These are phyloP conservation scores for Dactylis glomerata DNA, from an alignment of 176 grass and related monocot species.

Conservation along the genomic window DNA sequence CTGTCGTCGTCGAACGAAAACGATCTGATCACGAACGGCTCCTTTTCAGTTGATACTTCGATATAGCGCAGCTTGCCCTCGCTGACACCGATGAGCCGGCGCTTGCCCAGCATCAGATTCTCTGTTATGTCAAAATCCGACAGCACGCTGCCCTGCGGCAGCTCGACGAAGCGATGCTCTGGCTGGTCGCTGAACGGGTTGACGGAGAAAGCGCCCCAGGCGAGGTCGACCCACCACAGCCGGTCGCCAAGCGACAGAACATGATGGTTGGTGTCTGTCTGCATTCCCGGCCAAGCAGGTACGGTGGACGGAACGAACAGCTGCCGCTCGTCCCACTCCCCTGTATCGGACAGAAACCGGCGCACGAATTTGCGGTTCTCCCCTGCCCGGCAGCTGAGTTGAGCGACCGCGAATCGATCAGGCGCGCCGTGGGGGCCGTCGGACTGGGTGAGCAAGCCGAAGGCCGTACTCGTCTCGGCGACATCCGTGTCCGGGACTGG, in stretches of 20 bases:
- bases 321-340: not conserved
- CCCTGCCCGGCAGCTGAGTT: not conserved
- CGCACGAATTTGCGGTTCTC: not conserved
- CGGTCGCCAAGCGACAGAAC: not conserved
- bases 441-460: slow-evolving; percentile 18
- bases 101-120: not conserved
- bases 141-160: not conserved
- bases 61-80: not conserved
- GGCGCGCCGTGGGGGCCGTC: not conserved
- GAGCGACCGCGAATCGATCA: not conserved
- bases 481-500: not conserved
- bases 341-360: not conserved
- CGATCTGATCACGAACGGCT: not conserved
- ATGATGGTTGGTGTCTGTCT: too few species aligned
- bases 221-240: not conserved
- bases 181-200: not conserved
- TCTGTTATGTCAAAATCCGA: not conserved
- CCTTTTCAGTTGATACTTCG: not conserved
- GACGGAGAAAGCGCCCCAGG: not conserved
- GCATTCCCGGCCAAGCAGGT: not conserved
- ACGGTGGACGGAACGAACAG: not conserved
- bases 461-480: not conserved
- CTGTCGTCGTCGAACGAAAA: not conserved
- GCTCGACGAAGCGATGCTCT: not conserved
- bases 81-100: not conserved